A percentile compares a stretch with the other conserved stretches of the same genome.
phyloP scores from a whole-genome alignment of 2,329 filamentous ascomycete species.

The Fusarium subglutinans region DNA sequence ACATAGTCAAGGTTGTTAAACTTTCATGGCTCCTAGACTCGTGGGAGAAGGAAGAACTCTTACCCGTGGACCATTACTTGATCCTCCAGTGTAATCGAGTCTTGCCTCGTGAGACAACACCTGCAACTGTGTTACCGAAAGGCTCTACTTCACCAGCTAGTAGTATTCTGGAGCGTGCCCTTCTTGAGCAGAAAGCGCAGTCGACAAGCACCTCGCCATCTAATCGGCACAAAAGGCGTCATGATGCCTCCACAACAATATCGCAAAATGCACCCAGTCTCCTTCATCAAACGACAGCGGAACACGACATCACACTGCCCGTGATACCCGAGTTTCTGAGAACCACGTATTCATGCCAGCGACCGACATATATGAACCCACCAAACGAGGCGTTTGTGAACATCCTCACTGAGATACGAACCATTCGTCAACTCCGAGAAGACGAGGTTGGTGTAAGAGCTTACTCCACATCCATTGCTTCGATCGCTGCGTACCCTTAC shows the following conservation, averaged over 20 bases:
- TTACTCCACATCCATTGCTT: constrained; percentile 87
- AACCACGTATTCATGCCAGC: constrained; percentile 78
- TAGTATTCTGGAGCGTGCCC: constrained; percentile 37
- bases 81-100: constrained; percentile 62
- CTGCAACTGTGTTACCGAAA: neutral
- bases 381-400: constrained; percentile 81
- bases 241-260: neutral
- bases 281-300: constrained; percentile 77
- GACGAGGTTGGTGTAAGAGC: constrained; percentile 85
- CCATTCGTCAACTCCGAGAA: constrained; percentile 73
- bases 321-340: constrained; percentile 73
- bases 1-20: constrained; percentile 63
- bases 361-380: constrained; percentile 73
- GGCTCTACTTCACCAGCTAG: constrained; percentile 13
- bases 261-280: constrained; percentile 52
- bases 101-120: neutral
- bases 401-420: constrained; percentile 78
- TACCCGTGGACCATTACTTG: constrained; percentile 62
- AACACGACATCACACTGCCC: constrained; percentile 74
- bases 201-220: constrained; percentile 9
- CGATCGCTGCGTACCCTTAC: constrained; percentile 82
- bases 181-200: constrained; percentile 18
- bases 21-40: constrained; percentile 68
- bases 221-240: constrained; percentile 9
- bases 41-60: constrained; percentile 52